Percentiles rank a stretch among this genome's conserved stretches.
Evolutionary conservation across 163 green algal species (phyloP).

Genomic region (Coccomyxa subellipsoidea): DNA sequence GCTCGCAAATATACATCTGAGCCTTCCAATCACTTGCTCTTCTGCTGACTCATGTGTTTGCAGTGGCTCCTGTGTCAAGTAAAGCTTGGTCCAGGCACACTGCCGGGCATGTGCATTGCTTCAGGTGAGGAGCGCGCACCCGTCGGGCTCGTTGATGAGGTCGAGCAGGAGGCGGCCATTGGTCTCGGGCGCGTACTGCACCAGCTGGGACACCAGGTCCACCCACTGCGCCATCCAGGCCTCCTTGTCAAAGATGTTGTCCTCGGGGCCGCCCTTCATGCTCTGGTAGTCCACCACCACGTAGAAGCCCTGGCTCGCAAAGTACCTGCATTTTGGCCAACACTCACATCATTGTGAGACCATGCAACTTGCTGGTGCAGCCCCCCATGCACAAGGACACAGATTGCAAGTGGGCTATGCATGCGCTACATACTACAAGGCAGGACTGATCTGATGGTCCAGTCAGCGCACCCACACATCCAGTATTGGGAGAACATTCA

Average conservation of each 20-base stretch:
- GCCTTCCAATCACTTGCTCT: too few species aligned
- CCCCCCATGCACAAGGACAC: too few species aligned
- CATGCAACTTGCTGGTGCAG: too few species aligned
- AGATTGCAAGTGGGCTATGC: too few species aligned
- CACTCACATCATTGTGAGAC: too few species aligned
- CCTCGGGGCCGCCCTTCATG: neutral
- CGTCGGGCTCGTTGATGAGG: constrained; percentile 28
- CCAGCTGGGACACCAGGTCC: constrained; percentile 4
- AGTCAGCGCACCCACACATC: too few species aligned
- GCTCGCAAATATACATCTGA: too few species aligned
- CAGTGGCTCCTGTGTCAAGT: neutral
- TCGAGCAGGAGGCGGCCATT: constrained; percentile 22
- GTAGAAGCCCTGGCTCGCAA: constrained; percentile 20
- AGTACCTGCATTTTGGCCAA: neutral
- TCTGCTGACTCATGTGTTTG: too few species aligned
- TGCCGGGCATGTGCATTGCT: too few species aligned
- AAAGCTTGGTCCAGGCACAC: neutral
- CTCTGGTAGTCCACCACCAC: constrained; percentile 17
- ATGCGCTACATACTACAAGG: too few species aligned
- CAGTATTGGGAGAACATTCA: too few species aligned
- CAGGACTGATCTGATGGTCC: too few species aligned
- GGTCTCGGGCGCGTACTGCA: neutral
- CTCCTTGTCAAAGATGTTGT: constrained; percentile 3
- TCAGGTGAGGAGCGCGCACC: neutral
- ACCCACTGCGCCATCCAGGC: constrained; percentile 17